A percentile compares a stretch with the other conserved stretches of the same genome.
phyloP scores from a whole-genome alignment of 176 grass and related monocot genomes.

The Thinopyrum elongatum region DNA sequence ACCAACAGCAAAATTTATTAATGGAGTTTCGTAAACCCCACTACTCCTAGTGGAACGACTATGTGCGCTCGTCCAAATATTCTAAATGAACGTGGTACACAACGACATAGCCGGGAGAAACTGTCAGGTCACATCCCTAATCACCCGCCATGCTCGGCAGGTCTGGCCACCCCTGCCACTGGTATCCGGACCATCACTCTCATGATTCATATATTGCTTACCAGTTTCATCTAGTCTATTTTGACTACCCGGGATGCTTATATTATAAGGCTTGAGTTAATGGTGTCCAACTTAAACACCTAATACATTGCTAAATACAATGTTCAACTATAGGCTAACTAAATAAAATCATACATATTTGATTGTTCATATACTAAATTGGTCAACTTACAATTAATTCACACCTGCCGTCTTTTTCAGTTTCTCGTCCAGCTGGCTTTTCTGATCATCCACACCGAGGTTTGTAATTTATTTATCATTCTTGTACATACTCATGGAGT shows the following conservation, averaged over 20 bases:
- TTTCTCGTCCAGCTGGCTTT: slow-evolving; percentile 68
- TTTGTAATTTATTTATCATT: slow-evolving; percentile 38
- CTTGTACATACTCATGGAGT: neutral
- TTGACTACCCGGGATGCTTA: neutral
- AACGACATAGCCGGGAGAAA: neutral
- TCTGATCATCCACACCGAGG: slow-evolving; percentile 81
- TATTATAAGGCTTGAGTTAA: too few species aligned
- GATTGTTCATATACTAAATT: neutral
- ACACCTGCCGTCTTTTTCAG: slow-evolving; percentile 31
- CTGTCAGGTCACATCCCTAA: too few species aligned
- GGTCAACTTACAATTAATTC: neutral
- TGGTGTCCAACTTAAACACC: too few species aligned
- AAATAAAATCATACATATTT: too few species aligned
- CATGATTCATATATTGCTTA: neutral
- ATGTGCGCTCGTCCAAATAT: too few species aligned
- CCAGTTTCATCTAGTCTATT: neutral
- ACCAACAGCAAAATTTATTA: too few species aligned
- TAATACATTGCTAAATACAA: neutral
- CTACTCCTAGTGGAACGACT: too few species aligned
- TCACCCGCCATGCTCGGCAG: too few species aligned
- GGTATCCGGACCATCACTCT: neutral
- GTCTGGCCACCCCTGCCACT: neutral
- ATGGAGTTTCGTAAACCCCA: too few species aligned
- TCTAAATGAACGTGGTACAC: neutral
- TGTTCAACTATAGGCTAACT: neutral